phyloP scores from a whole-genome alignment of 148 eudicot genomes.

The Limonium bicolor region DNA sequence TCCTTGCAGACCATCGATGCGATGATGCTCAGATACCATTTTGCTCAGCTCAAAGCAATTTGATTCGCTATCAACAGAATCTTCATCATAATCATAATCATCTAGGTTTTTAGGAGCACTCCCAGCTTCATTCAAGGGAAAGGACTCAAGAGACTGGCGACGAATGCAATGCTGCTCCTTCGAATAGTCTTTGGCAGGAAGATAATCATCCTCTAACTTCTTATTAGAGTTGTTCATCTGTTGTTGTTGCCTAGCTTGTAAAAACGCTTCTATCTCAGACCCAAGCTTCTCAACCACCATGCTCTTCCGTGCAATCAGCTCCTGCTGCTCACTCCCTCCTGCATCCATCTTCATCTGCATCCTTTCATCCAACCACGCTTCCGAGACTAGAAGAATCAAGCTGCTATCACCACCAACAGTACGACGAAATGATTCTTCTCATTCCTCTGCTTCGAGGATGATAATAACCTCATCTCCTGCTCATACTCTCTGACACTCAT shows the following conservation, averaged over 20 bases:
- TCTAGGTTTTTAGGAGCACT: conserved; percentile 46
- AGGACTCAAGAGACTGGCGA: conserved; percentile 51
- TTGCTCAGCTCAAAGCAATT: conserved; percentile 32
- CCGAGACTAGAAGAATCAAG: conserved; percentile 62
- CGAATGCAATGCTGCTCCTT: conserved; percentile 22
- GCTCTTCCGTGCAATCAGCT: conserved; percentile 19
- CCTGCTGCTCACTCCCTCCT: conserved; percentile 13
- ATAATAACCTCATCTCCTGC: conserved; percentile 53
- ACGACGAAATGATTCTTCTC: conserved; percentile 22
- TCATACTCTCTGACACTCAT: conserved; percentile 63
- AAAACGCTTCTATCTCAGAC: conserved; percentile 62
- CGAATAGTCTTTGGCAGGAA: conserved; percentile 8
- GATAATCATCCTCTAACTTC: conserved; percentile 4
- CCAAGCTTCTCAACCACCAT: conserved; percentile 49
- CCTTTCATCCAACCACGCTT: conserved; percentile 90
- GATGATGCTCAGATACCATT: conserved; percentile 11
- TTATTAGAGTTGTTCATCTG: conserved; percentile 10
- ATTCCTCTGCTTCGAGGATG: conserved; percentile 27
- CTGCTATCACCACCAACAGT: conserved; percentile 40
- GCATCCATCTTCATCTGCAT: conserved; percentile 53
- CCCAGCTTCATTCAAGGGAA: conserved; percentile 39
- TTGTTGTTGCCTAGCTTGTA: conserved; percentile 35
- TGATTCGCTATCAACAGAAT: conserved; percentile 24
- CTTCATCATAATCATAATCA: conserved; percentile 42
- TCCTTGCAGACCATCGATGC: conserved; percentile 7